phyloP scores from a whole-genome alignment of 108 stramenopile genomes.

The Schizochytrium sp. region DNA sequence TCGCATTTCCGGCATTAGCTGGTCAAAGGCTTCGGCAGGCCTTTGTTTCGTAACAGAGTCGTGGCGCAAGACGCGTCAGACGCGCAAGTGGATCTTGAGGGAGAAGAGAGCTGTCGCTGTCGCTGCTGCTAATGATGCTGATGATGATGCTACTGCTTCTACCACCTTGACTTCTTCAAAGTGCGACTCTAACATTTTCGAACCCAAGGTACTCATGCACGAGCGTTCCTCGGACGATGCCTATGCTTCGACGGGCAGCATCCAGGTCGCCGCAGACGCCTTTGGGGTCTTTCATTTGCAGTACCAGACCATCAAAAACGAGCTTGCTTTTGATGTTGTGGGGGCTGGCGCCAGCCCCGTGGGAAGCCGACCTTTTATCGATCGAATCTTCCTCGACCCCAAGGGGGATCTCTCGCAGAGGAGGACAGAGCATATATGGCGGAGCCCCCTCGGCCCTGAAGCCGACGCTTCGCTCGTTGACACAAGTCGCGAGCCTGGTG shows the following conservation, averaged over 20 bases:
- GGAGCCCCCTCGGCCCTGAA: constrained; percentile 35
- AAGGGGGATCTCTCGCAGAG: constrained; percentile 19
- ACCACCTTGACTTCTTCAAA: too few relatives aligned
- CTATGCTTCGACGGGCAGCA: background rate
- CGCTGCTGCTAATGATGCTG: too few relatives aligned
- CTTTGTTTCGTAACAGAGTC: background rate
- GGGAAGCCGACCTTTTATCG: constrained; percentile 45
- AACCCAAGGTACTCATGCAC: background rate
- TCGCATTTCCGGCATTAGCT: background rate
- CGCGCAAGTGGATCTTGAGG: background rate
- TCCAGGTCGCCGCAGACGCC: background rate
- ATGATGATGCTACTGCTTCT: too few relatives aligned
- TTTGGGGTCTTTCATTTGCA: background rate
- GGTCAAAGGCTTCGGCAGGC: background rate
- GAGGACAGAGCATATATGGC: constrained; percentile 30
- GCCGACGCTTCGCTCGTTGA: constrained; percentile 33
- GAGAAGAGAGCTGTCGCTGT: background rate
- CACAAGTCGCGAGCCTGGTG: constrained; percentile 34
- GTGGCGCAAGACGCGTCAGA: background rate
- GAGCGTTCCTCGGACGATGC: background rate
- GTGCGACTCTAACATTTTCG: too few relatives aligned
- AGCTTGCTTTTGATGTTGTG: constrained; percentile 24
- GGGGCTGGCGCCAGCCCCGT: constrained; percentile 41
- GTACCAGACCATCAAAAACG: background rate
- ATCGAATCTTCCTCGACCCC: constrained; percentile 31